Conservation (phyloP, 768 basidiomycete species). For the Imleria badia region DNA sequence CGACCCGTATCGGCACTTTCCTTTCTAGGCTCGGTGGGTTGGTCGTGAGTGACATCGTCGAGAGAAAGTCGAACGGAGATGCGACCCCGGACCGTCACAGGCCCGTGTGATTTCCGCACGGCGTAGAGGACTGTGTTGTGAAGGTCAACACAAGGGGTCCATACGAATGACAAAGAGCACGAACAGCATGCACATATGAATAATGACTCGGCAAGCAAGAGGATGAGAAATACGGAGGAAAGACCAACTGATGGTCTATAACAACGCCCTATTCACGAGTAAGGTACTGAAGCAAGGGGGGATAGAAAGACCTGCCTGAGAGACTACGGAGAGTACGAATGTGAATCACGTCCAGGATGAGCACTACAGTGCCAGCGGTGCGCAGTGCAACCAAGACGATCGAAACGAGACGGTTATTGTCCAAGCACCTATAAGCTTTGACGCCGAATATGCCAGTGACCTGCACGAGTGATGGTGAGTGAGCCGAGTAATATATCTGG, state of each 20-base stretch:
- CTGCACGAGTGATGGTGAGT: constrained; percentile 30
- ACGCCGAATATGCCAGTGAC: constrained; percentile 62
- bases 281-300: not conserved
- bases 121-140: constrained; percentile 48
- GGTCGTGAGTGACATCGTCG: constrained; percentile 35
- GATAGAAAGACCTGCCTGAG: constrained; percentile 38
- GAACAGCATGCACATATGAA: constrained; percentile 62
- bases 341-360: constrained; percentile 41
- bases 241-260: constrained; percentile 33
- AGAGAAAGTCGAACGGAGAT: constrained; percentile 51
- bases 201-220: constrained; percentile 53
- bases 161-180: constrained; percentile 21
- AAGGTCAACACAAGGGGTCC: constrained; percentile 5
- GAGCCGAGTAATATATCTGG: too few relatives aligned
- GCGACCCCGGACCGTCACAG: constrained; percentile 52
- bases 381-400: constrained; percentile 43
- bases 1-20: constrained; percentile 2
- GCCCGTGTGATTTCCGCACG: constrained; percentile 51
- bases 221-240: constrained; percentile 42
- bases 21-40: constrained; percentile 8
- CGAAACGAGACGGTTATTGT: constrained; percentile 56
- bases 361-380: constrained; percentile 40
- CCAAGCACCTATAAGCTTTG: constrained; percentile 66
- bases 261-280: constrained; percentile 44
- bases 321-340: constrained; percentile 44